Evolutionary conservation across 371 early-diverging fungal genomes (phyloP).

Genomic region (Circinella umbellata): DNA sequence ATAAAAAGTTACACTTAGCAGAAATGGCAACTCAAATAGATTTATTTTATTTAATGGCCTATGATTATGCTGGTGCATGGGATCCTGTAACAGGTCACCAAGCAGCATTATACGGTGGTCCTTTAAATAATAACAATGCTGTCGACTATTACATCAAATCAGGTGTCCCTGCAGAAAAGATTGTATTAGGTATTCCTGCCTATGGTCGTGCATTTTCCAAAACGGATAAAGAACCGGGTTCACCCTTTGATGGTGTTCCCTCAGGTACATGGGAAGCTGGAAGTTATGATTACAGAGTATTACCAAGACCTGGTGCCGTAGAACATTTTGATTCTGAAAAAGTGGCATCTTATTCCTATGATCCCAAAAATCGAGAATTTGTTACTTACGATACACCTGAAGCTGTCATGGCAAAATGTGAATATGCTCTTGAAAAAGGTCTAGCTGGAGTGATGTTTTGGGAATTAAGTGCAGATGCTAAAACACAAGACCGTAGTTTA

Average conservation of each 20-base stretch:
- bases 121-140: conserved; percentile 67
- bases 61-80: conserved; percentile 81
- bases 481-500: conserved; percentile 36
- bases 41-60: conserved; percentile 80
- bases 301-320: conserved; percentile 69
- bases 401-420: conserved; percentile 72
- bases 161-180: conserved; percentile 79
- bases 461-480: conserved; percentile 75
- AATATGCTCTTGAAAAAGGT: conserved; percentile 64
- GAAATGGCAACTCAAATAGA: conserved; percentile 74
- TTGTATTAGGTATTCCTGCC: conserved; percentile 82
- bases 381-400: conserved; percentile 83
- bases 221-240: conserved; percentile 66
- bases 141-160: conserved; percentile 67
- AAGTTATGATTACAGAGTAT: conserved; percentile 73
- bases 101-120: conserved; percentile 76
- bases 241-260: conserved; percentile 66
- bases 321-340: conserved; percentile 72
- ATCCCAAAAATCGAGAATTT: conserved; percentile 63
- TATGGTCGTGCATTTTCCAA: conserved; percentile 89
- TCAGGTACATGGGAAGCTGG: conserved; percentile 87
- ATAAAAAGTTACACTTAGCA: conserved; percentile 59
- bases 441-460: conserved; percentile 89
- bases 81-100: conserved; percentile 81
- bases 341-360: conserved; percentile 80